These are phyloP conservation scores for Pelargonium nanum DNA, from an alignment of 345 rosid genomes.

Conservation along the genomic window DNA sequence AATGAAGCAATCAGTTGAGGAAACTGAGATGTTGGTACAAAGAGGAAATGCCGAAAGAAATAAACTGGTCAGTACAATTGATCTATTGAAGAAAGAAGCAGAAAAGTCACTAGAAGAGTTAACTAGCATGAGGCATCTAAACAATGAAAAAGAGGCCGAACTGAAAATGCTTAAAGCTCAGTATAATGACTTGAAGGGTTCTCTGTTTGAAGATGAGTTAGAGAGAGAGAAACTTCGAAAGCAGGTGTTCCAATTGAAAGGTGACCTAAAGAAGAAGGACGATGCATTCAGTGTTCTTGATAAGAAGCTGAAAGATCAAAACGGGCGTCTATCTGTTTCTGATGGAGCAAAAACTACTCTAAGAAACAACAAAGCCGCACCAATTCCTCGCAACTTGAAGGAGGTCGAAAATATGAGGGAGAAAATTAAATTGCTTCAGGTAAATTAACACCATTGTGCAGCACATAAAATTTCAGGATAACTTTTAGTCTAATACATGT, in stretches of 20 bases:
- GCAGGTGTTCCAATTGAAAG: conserved; percentile 14
- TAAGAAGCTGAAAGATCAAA: conserved; percentile 15
- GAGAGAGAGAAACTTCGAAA: conserved; percentile 19
- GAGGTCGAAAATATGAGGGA: background rate
- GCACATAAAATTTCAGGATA: background rate
- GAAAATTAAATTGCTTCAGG: background rate
- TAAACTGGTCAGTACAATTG: conserved; percentile 4
- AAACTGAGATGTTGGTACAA: conserved; percentile 2
- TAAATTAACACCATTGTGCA: background rate
- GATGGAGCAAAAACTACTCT: background rate
- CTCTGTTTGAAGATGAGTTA: background rate
- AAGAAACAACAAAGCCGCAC: background rate
- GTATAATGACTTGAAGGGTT: conserved; percentile 8
- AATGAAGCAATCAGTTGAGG: conserved; percentile 3
- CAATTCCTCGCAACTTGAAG: background rate
- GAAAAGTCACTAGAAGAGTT: conserved; percentile 10
- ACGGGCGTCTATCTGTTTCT: no score
- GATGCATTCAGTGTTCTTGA: conserved; percentile 19
- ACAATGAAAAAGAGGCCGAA: conserved; percentile 13
- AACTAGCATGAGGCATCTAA: conserved; percentile 1
- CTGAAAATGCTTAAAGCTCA: conserved; percentile 11
- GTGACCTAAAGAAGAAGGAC: conserved; percentile 19
- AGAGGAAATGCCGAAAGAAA: conserved; percentile 8
- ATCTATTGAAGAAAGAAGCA: conserved; percentile 14
- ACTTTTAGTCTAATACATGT: background rate